A percentile compares a stretch with the other conserved stretches of the same genome.
Evolutionary conservation across 768 basidiomycete species (phyloP).

Genomic region (Sporobolomyces phaffii): DNA sequence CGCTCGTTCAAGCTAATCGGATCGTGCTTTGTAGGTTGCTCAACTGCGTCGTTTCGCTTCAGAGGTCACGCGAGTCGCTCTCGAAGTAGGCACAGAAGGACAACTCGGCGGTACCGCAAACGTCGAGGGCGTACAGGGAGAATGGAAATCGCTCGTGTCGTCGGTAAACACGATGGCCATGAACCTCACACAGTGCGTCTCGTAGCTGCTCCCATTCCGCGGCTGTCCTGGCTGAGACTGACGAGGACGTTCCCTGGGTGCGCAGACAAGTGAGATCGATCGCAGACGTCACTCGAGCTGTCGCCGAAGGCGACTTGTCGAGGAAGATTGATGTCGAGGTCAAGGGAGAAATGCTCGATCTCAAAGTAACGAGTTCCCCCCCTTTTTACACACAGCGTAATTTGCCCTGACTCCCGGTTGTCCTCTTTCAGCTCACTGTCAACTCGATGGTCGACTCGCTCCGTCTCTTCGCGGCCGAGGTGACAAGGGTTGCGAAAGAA

Average conservation of each 20-base stretch:
- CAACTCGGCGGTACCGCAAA: constrained; percentile 67
- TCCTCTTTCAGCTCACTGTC: constrained; percentile 60
- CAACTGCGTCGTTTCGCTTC: constrained; percentile 50
- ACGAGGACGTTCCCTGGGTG: background rate
- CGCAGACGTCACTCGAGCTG: constrained; percentile 91
- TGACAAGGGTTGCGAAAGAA: constrained; percentile 83
- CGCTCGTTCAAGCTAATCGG: constrained; percentile 41
- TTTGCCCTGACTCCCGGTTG: background rate
- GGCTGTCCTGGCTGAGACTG: background rate
- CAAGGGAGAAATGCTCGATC: constrained; percentile 84
- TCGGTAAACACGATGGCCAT: constrained; percentile 65
- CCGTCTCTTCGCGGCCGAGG: constrained; percentile 48
- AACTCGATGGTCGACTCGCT: constrained; percentile 78
- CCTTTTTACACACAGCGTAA: background rate
- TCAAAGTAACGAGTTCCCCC: constrained; percentile 49
- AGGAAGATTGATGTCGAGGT: constrained; percentile 86
- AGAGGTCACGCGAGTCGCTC: constrained; percentile 50
- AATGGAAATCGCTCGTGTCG: constrained; percentile 82
- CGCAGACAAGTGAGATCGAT: constrained; percentile 71
- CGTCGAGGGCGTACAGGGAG: constrained; percentile 85
- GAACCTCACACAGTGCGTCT: constrained; percentile 51
- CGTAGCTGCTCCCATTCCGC: constrained; percentile 42
- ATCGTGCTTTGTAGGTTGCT: constrained; percentile 47
- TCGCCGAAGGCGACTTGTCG: constrained; percentile 75
- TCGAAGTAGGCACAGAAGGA: constrained; percentile 53